phyloP scores from a whole-genome alignment of 2,329 filamentous ascomycete species.

The Diplodia seriata region DNA sequence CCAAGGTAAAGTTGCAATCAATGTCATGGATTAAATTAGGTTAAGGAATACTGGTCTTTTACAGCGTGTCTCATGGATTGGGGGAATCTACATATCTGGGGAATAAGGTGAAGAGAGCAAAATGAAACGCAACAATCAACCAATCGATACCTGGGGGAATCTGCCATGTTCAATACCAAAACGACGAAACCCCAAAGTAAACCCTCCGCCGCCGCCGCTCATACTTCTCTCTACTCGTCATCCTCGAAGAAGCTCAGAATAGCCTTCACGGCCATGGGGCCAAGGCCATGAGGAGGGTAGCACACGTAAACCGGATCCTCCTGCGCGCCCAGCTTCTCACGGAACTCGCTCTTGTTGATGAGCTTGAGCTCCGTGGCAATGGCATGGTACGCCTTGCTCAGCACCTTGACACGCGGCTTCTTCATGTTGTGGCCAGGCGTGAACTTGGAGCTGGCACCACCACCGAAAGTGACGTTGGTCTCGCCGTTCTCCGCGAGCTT shows the following conservation, averaged over 20 bases:
- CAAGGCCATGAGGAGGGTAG: conserved; percentile 85
- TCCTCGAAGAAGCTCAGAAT: conserved; percentile 91
- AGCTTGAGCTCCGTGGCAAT: conserved; percentile 82
- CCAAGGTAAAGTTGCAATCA: background rate
- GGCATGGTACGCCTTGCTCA: conserved; percentile 82
- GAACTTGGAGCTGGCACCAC: conserved; percentile 76
- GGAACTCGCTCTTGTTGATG: conserved; percentile 85
- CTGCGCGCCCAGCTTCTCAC: conserved; percentile 84
- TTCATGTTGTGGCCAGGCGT: conserved; percentile 81
- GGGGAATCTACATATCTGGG: conserved; percentile 27
- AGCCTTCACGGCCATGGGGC: conserved; percentile 81
- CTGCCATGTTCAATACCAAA: background rate
- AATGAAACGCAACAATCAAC: background rate
- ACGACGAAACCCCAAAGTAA: background rate
- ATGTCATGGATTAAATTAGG: background rate
- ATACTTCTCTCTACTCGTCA: conserved; percentile 44
- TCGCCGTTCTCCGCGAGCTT: conserved; percentile 65
- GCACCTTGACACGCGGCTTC: conserved; percentile 79
- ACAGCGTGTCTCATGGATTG: conserved; percentile 19
- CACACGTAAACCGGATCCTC: conserved; percentile 89
- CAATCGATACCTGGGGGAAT: conserved; percentile 9
- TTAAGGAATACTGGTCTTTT: background rate
- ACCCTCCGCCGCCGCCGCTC: background rate
- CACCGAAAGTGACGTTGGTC: conserved; percentile 81
- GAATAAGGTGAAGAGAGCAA: background rate